These are phyloP conservation scores for Ilyonectria destructans DNA, from an alignment of 2,329 filamentous ascomycete genomes.

Conservation along the genomic window DNA sequence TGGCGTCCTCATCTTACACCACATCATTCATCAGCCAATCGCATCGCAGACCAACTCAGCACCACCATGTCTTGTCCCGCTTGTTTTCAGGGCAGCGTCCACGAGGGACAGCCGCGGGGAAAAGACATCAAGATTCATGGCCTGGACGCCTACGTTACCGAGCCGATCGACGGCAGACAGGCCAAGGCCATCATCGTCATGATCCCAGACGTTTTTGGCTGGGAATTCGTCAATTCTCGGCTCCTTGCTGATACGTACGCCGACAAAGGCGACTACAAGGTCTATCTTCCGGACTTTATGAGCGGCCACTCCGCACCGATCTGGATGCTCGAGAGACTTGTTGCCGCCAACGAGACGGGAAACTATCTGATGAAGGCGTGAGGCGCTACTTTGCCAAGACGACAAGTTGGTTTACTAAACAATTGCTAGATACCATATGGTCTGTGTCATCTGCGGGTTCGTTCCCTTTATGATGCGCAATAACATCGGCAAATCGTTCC, in stretches of 20 bases:
- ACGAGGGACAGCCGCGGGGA: constrained; percentile 63
- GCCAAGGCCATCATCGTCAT: constrained; percentile 68
- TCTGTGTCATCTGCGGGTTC: constrained; percentile 45
- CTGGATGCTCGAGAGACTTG: constrained; percentile 51
- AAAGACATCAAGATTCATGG: constrained; percentile 63
- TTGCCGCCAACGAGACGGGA: constrained; percentile 40
- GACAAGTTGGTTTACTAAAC: not conserved
- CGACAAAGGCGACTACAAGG: constrained; percentile 64
- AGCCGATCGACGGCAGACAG: constrained; percentile 48
- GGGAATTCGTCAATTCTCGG: constrained; percentile 68
- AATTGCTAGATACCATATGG: constrained; percentile 44
- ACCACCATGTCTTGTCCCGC: constrained; percentile 56
- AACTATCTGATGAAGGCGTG: constrained; percentile 52
- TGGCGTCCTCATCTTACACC: not conserved
- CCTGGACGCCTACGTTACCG: constrained; percentile 65
- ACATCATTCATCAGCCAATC: not conserved
- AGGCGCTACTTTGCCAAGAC: constrained; percentile 23
- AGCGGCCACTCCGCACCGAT: constrained; percentile 52
- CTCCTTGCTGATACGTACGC: constrained; percentile 70
- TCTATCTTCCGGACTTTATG: constrained; percentile 74
- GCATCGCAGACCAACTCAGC: not conserved
- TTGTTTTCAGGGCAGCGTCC: constrained; percentile 65
- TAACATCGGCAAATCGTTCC: constrained; percentile 51
- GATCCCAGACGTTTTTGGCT: constrained; percentile 71
- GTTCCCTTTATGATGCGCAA: constrained; percentile 55